Evolutionary conservation across 495 filamentous ascomycete species (phyloP).

Genomic region (Hyaloscypha variabilis): DNA sequence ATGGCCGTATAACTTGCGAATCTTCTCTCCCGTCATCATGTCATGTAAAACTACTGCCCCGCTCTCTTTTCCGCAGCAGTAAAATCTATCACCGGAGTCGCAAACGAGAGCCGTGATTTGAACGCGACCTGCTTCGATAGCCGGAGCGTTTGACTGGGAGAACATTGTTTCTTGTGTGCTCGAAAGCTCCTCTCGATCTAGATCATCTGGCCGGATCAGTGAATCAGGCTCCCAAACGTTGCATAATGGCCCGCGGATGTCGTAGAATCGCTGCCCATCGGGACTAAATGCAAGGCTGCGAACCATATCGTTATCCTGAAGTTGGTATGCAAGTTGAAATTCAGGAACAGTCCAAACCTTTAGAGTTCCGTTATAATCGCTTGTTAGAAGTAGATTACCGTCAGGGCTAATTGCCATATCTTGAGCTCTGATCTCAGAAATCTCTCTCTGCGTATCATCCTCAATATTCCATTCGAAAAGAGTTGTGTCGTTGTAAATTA

Average conservation of each 20-base stretch:
- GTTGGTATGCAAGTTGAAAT: slow-evolving; percentile 24
- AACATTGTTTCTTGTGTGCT: slow-evolving; percentile 20
- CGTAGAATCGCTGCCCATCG: slow-evolving; percentile 33
- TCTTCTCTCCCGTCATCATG: slow-evolving; percentile 13
- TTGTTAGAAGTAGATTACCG: slow-evolving; percentile 29
- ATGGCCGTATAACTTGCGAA: slow-evolving; percentile 16
- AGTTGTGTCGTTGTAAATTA: slow-evolving; percentile 11
- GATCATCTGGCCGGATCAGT: slow-evolving; percentile 26
- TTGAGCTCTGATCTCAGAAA: slow-evolving; percentile 4
- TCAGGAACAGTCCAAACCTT: slow-evolving; percentile 31
- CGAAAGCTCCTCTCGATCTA: slow-evolving; percentile 13
- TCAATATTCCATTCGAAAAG: slow-evolving; percentile 22
- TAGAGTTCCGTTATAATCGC: slow-evolving; percentile 26
- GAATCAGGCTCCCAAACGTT: slow-evolving; percentile 37
- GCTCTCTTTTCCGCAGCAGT: slow-evolving; percentile 29
- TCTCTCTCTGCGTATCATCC: slow-evolving; percentile 14
- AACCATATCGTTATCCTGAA: slow-evolving; percentile 18
- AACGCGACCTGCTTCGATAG: slow-evolving; percentile 11
- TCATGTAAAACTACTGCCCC: slow-evolving; percentile 22
- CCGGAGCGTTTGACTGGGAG: neutral
- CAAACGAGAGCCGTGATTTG: slow-evolving; percentile 23
- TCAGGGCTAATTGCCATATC: slow-evolving; percentile 20
- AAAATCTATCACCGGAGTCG: slow-evolving; percentile 15
- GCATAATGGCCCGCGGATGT: slow-evolving; percentile 28
- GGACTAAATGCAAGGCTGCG: slow-evolving; percentile 29